Base-by-base conservation (phyloP, 78 protist species). In the Mantamonas sphyraenae region DNA sequence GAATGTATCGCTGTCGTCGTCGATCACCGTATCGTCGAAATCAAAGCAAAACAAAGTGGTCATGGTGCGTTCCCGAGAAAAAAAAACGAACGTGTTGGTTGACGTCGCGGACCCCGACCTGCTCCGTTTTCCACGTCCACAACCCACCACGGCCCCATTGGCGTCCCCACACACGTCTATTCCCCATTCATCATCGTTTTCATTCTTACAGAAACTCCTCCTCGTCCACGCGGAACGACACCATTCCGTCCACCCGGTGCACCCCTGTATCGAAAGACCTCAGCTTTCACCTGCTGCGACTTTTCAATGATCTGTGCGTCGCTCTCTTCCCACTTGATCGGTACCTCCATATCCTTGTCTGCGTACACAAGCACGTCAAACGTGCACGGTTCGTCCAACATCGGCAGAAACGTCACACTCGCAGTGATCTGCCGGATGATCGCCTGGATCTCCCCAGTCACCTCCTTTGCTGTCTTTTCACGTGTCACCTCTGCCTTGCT, bases 301-400 rank as follows among this genome's bases (percentile, higher is more conserved):
- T 91, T 90, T 30, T 60, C 30, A 43, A 96, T 87, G 74, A 73
- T 74, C 71, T 83, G 77, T 26, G 99, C 95, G 62, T 93, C 99
- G 30, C 87, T 71, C 78, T 90, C 95, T 51, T 94, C 97, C 99
- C 98, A 94, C 57, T 80, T 63, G 26, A 64, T 73, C 28, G 84
- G 88, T 12, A 77, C 73, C 17, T 72, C 74, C 12, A 53, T 53
- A 24, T 82, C 87, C 10, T 30, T 65, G 61, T 78, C 83, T 0
- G 99, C 86, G 85, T 95, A 95, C 17, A 94, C 89, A n/a, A 97
- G 87, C 20, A 97, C 51, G 63, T 97, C 99, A 58, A 97, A 97
- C 14, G 94, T 75, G 83, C 86, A 80, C 17, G 81, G 42, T 31
- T 73, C 92, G 8, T 89, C 88, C 5, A 92, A 35, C 37, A 90